Evolutionary conservation across 75 land plant genomes (phyloP).

Genomic region (Larix kaempferi): DNA sequence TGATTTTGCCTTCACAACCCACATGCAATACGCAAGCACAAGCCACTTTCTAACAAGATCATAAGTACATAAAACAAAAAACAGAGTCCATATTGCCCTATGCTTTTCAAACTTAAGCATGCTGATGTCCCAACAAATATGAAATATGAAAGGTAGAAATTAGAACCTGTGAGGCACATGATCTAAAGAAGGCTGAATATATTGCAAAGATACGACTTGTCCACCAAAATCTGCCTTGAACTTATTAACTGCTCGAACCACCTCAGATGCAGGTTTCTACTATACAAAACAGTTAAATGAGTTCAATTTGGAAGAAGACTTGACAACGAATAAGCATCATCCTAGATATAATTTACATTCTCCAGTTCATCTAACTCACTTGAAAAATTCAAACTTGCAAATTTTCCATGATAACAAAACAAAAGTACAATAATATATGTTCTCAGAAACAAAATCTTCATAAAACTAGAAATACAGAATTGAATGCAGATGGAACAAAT

Average conservation of each 20-base stretch:
- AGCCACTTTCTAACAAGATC: background rate
- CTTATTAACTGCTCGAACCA: slow-evolving; percentile 76
- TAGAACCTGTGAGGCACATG: slow-evolving; percentile 90
- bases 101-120: background rate
- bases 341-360: background rate
- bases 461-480: background rate
- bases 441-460: background rate
- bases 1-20: background rate
- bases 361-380: background rate
- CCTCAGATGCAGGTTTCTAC: slow-evolving; percentile 83
- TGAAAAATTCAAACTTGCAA: background rate
- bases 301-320: background rate
- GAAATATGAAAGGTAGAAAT: background rate
- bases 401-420: background rate
- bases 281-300: background rate
- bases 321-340: background rate
- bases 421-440: background rate
- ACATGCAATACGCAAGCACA: background rate
- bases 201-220: slow-evolving; percentile 73
- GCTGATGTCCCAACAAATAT: background rate
- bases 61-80: background rate
- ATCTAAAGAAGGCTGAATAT: slow-evolving; percentile 83
- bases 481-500: background rate
- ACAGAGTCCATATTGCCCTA: background rate
- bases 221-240: slow-evolving; percentile 98